phyloP scores from a whole-genome alignment of 1,284 basidiomycete species.

The Mycosarcoma maydis region DNA sequence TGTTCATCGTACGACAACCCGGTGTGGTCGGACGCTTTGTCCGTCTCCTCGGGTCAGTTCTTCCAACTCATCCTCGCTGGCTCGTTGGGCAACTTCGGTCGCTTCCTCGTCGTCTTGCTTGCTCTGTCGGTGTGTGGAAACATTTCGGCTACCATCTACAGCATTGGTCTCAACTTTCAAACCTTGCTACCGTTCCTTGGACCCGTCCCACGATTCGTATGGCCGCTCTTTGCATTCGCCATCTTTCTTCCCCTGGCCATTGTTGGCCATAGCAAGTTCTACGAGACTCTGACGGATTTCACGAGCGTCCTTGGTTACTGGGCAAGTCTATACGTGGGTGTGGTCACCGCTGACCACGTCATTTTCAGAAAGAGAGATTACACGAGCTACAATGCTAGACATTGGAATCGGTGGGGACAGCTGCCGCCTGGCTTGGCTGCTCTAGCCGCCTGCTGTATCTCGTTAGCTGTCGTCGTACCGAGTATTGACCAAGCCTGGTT shows the following conservation, averaged over 20 bases:
- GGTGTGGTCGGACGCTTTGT: constrained; percentile 68
- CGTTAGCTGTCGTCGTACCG: constrained; percentile 62
- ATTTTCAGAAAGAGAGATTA: constrained; percentile 71
- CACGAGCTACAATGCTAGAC: constrained; percentile 72
- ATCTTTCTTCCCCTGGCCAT: constrained; percentile 76
- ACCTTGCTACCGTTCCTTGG: constrained; percentile 78
- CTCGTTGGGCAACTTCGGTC: constrained; percentile 76
- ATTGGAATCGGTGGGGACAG: constrained; percentile 71
- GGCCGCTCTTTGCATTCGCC: constrained; percentile 81
- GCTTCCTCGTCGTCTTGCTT: constrained; percentile 84
- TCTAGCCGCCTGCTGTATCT: constrained; percentile 48
- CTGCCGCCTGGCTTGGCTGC: constrained; percentile 74
- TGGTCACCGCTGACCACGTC: constrained; percentile 73
- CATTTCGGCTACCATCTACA: constrained; percentile 77
- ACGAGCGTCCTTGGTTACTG: constrained; percentile 75
- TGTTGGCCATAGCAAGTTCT: constrained; percentile 74
- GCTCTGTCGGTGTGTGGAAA: constrained; percentile 80
- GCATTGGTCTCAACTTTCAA: constrained; percentile 55
- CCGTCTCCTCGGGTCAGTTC: constrained; percentile 73
- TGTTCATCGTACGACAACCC: constrained; percentile 72
- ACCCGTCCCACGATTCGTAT: constrained; percentile 82
- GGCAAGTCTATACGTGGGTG: constrained; percentile 74
- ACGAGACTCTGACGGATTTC: constrained; percentile 71
- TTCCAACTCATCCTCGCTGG: constrained; percentile 79
- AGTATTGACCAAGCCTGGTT: constrained; percentile 65